Evolutionary conservation across 108 stramenopile genomes (phyloP), one percentile per base, ranked within the genome.

Genomic region (Nitzschia palea): DNA sequence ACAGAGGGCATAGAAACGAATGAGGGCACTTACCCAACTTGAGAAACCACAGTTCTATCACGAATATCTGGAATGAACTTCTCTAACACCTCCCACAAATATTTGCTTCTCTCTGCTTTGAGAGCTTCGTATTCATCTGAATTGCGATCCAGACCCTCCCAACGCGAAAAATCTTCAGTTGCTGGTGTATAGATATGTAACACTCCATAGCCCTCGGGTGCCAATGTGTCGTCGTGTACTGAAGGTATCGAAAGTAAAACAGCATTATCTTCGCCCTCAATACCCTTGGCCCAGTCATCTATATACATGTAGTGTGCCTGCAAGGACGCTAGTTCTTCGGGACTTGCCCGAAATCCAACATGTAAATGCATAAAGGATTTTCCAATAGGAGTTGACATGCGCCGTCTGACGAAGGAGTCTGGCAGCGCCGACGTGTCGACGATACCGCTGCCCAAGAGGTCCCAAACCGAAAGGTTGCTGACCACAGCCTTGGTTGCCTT

Each of bases 221-320:
- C 95, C 50, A 93, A 71, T n/a, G 81, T 70, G 14, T 84, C 78
- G 70, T 96, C 95, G 51, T 94, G 90, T 23, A 90, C 87, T 2
- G 89, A 92, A 4, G 95, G 91, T 37, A 96, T 90, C 30, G 85
- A 83, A 18, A 96, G 27, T 15, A 96, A 56, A n/a, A 86, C 88
- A 20, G 86, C 85, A 64, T 96, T 96, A 47, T 94, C 91, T 66
- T 91, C 79, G 31, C 74, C 88, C 27, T 86, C 80, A 18, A 96
- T 82, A 31, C 88, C 85, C 33, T 68, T 67, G 0, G 55, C 35
- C 93, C 93, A 94, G 62, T 90, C 89, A 50, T 83, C 79, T 27
- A 96, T 87, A 55, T 80, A 84, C 73, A 94, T 91, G 70, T 93
- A 93, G 68, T 96, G 95, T 17, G 86, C 87, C 60, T 85, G 80